Base-by-base conservation (phyloP, 2,329 filamentous ascomycete genomes). In the Pseudogymnoascus verrucosus region DNA sequence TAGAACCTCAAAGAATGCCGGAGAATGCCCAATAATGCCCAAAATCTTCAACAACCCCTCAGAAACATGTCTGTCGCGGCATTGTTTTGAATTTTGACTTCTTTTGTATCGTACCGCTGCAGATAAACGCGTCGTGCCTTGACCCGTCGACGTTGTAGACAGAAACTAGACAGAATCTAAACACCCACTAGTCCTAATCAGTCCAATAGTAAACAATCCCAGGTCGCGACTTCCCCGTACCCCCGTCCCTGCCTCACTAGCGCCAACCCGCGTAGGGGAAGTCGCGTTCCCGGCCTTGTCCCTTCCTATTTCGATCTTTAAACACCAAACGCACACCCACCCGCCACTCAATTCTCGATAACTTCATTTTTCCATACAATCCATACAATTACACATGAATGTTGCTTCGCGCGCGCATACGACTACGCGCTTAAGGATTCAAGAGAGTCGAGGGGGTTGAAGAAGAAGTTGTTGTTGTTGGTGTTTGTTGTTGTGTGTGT, bases 351-450 rank as follows among this genome's bases (percentile, higher is more conserved):
- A 11, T 54, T 54, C 26, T 31, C n/a, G 2, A 10, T 26, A 31
- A 26, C 47, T 54, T 54, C 47, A 54, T 5, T 31, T 54, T 54
- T 23, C 47, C 7, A 31, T 10, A 31, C 28, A 28, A 10, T n/a
- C n/a, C n/a, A n/a, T 34, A 34, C 42, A 26, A n/a, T n/a, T 34
- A 34, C 42, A 47, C 47, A 31, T 11, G 14, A n/a, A 54, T 54
- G 47, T 54, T 54, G 47, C 47, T 54, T 54, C 47, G 47, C 47
- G 47, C 47, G 47, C 47, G 47, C 47, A 54, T 54, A 54, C 47
- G 47, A 54, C 26, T 54, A 54, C 47, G 47, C 47, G 47, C 47
- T 31, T 54, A 54, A 54, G 26, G 47, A 54, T 54, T 31, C 26
- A 54, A 31, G 23, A 28, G 44, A 28, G 44, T 28, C 6, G 44